phyloP scores from a whole-genome alignment of 2,329 filamentous ascomycete species.

The Lachnellula suecica region DNA sequence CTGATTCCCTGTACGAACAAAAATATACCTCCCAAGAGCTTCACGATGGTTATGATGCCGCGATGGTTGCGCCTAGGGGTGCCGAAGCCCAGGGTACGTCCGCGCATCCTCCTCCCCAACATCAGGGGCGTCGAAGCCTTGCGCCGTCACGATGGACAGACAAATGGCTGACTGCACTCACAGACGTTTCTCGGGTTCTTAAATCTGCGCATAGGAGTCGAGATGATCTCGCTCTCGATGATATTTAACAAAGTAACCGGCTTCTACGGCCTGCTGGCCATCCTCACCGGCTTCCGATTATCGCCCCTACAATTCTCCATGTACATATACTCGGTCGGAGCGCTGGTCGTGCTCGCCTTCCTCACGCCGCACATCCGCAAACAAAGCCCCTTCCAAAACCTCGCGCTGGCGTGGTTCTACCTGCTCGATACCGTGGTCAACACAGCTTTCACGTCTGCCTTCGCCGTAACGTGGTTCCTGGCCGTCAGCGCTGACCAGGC shows the following conservation, averaged over 20 bases:
- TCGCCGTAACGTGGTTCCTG: conserved; percentile 84
- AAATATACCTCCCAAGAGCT: neutral
- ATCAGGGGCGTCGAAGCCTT: neutral
- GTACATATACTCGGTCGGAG: conserved; percentile 82
- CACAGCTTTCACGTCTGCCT: conserved; percentile 76
- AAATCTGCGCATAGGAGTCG: conserved; percentile 81
- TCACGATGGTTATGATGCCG: conserved; percentile 27
- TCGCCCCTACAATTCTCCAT: conserved; percentile 83
- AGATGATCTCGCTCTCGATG: conserved; percentile 79
- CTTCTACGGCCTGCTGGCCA: conserved; percentile 84
- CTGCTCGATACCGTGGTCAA: conserved; percentile 81
- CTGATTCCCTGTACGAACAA: neutral
- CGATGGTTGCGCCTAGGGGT: conserved; percentile 30
- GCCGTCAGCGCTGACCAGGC: conserved; percentile 46
- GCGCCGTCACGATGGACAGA: neutral
- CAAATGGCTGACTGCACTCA: neutral
- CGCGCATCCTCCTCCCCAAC: neutral
- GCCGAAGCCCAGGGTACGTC: conserved; percentile 31
- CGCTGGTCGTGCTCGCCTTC: conserved; percentile 65
- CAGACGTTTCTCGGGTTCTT: conserved; percentile 85
- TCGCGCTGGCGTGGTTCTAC: conserved; percentile 84
- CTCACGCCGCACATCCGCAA: conserved; percentile 79
- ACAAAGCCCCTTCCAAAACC: conserved; percentile 74
- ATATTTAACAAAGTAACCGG: conserved; percentile 92
- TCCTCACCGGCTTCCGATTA: conserved; percentile 82